phyloP scores from a whole-genome alignment of 768 basidiomycete species.

The Mycena rosella region DNA sequence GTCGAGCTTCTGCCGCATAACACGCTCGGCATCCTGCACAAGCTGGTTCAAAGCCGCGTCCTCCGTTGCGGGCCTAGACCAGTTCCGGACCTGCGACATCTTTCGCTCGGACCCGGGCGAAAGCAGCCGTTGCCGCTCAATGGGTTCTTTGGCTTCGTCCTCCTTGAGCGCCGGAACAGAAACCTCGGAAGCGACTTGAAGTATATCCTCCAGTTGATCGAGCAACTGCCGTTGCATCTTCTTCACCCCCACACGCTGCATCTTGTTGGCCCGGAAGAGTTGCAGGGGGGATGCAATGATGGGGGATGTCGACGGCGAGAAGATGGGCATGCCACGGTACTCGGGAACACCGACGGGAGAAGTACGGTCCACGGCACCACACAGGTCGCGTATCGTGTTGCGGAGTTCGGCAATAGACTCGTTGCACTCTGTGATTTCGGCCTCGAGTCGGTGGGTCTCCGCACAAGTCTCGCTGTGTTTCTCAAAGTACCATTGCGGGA shows the following conservation, averaged over 20 bases:
- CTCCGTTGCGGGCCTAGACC: conserved; percentile 88
- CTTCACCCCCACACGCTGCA: conserved; percentile 85
- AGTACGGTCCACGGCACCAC: conserved; percentile 77
- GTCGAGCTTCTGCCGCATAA: conserved; percentile 94
- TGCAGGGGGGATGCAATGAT: conserved; percentile 82
- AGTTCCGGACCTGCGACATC: conserved; percentile 84
- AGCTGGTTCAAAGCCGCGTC: conserved; percentile 88
- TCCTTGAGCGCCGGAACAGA: conserved; percentile 92
- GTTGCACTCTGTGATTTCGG: conserved; percentile 94
- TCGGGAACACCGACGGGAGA: conserved; percentile 78
- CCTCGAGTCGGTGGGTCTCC: conserved; percentile 95
- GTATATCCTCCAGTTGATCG: conserved; percentile 88
- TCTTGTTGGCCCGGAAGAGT: conserved; percentile 79
- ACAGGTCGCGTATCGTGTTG: conserved; percentile 86
- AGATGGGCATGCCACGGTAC: conserved; percentile 90
- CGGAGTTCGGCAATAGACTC: conserved; percentile 91
- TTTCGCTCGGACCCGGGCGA: conserved; percentile 92
- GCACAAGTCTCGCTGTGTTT: conserved; percentile 99
- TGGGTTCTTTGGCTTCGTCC: conserved; percentile 91
- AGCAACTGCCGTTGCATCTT: conserved; percentile 85
- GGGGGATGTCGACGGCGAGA: conserved; percentile 79
- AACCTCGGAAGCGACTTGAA: conserved; percentile 84
- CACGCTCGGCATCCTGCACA: conserved; percentile 87
- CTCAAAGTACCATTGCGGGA: conserved; percentile 99
- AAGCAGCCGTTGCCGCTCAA: conserved; percentile 91